These are phyloP conservation scores for Rhodotorula sp. DNA, from an alignment of 1,284 basidiomycete genomes.

Conservation along the genomic window DNA sequence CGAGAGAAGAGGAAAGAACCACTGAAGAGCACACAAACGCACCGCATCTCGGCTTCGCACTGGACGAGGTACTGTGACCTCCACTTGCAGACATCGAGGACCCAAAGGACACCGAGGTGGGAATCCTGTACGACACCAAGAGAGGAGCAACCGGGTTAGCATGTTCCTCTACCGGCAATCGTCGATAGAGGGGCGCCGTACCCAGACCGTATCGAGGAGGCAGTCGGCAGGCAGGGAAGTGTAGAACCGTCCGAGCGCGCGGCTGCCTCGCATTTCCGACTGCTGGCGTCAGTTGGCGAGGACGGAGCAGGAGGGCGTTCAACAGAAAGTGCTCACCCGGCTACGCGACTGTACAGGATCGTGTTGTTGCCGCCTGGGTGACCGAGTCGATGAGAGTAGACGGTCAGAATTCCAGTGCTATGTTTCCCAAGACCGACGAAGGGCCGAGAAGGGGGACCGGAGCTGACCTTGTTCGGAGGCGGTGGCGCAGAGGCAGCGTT, in stretches of 20 bases:
- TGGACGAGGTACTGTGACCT: conserved; percentile 22
- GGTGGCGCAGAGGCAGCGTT: conserved; percentile 35
- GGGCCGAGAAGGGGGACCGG: not conserved
- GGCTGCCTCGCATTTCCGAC: conserved; percentile 7
- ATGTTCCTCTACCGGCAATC: no score
- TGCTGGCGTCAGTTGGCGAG: no score
- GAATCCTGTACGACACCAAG: conserved; percentile 9
- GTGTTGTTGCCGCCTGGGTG: conserved; percentile 23
- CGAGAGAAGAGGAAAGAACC: not conserved
- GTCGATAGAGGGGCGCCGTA: not conserved
- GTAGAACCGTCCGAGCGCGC: conserved; percentile 28
- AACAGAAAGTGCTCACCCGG: conserved; percentile 17
- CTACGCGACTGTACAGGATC: conserved; percentile 30
- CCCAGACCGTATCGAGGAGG: conserved; percentile 39
- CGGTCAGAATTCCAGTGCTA: no score
- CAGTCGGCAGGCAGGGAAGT: conserved; percentile 36
- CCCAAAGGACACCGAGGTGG: conserved; percentile 22
- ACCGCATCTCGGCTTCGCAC: conserved; percentile 26
- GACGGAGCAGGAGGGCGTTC: not conserved
- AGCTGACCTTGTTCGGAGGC: conserved; percentile 12
- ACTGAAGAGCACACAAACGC: not conserved
- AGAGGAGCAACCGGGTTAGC: not conserved
- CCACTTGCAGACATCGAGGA: conserved; percentile 38
- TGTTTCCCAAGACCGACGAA: not conserved
- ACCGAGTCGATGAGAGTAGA: not conserved